Percentiles rank a stretch among this genome's conserved stretches.
These are phyloP conservation scores for Penicillium tannophilum DNA, from an alignment of 495 filamentous ascomycete genomes.

Conservation along the genomic window DNA sequence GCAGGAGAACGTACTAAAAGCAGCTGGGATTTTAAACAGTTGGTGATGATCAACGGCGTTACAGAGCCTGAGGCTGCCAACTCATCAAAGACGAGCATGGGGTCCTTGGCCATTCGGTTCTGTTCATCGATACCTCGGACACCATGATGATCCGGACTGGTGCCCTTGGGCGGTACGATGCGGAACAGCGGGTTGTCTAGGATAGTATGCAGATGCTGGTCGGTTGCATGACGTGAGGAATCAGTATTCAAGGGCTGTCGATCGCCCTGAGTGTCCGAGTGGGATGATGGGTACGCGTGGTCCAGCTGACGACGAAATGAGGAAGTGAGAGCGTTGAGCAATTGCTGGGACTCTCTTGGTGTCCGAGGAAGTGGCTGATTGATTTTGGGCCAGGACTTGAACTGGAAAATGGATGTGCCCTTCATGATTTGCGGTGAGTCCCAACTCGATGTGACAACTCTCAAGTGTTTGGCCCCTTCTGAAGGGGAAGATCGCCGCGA, in stretches of 20 bases:
- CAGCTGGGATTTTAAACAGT: slow-evolving; percentile 41
- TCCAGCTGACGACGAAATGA: slow-evolving; percentile 80
- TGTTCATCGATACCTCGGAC: slow-evolving; percentile 15
- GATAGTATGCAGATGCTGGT: slow-evolving; percentile 63
- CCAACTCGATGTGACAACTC: slow-evolving; percentile 3
- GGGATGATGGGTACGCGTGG: slow-evolving; percentile 55
- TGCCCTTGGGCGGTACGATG: slow-evolving; percentile 31
- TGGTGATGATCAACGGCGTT: slow-evolving; percentile 17
- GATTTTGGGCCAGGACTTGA: slow-evolving; percentile 61
- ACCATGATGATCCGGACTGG: slow-evolving; percentile 14
- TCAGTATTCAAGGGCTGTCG: slow-evolving; percentile 29
- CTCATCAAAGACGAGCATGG: slow-evolving; percentile 46
- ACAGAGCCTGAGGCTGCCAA: slow-evolving; percentile 41
- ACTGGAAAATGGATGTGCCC: slow-evolving; percentile 34
- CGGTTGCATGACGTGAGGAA: slow-evolving; percentile 43
- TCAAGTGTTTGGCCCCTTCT: slow-evolving; percentile 1
- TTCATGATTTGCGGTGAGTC: slow-evolving; percentile 44
- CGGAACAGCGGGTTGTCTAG: slow-evolving; percentile 69
- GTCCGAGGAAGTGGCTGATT: slow-evolving; percentile 71
- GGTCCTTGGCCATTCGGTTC: slow-evolving; percentile 31
- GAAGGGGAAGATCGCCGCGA: slow-evolving; percentile 21
- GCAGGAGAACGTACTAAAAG: slow-evolving; percentile 26
- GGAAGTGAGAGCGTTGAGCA: slow-evolving; percentile 68
- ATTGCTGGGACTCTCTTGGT: slow-evolving; percentile 63
- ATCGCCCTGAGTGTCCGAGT: slow-evolving; percentile 20